Base-by-base conservation (phyloP, 768 basidiomycete genomes). In the Nidularia pulvinata region DNA sequence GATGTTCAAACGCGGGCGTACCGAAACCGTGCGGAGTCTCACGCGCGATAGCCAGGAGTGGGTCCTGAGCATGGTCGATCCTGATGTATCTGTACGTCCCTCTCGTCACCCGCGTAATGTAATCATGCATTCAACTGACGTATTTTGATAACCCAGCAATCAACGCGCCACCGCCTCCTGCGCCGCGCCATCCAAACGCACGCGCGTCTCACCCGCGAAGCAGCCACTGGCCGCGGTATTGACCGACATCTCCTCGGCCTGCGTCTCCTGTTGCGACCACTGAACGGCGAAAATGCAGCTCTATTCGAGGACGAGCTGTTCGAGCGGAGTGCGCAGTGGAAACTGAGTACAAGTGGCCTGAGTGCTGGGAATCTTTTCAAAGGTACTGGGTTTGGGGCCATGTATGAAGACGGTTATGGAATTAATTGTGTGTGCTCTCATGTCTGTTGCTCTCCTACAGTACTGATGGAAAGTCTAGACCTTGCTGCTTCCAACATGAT, bases 211-310 rank as follows among this genome's bases (percentile, higher is more conserved):
- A 91, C 90, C 4, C 85, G 88, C 25, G 85, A 87, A 58, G 89
- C 93, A 0, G 85, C 89, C 44, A 83, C 83, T 0, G 95, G 95
- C 7, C 80, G 83, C 42, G 95, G 94, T 3, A 88, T 92, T 59
- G 95, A 98, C 63, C 82, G 95, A 19, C 95, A 97, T 68, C 78
- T 96, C n/a, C 85, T 95, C 58, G 94, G 93, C 5, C 79, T 96
- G 19, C 82, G 79, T 25, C 77, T 86, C 32, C 77, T 92, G 67
- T 72, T 94, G 6, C 71, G 74, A 9, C 71, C 79, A 14, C 67
- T 74, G 4, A 70, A 79, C 33, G 83, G 80, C 36, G 88, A 90
- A 68, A 65, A 62, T 5, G 75, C 85, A 49, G 63, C 78, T 1
- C 66, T 97, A 5, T 91, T 97, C 61, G 84, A 90, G 5, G 94